phyloP scores from a whole-genome alignment of 768 basidiomycete genomes.

The Podaxis sp. region DNA sequence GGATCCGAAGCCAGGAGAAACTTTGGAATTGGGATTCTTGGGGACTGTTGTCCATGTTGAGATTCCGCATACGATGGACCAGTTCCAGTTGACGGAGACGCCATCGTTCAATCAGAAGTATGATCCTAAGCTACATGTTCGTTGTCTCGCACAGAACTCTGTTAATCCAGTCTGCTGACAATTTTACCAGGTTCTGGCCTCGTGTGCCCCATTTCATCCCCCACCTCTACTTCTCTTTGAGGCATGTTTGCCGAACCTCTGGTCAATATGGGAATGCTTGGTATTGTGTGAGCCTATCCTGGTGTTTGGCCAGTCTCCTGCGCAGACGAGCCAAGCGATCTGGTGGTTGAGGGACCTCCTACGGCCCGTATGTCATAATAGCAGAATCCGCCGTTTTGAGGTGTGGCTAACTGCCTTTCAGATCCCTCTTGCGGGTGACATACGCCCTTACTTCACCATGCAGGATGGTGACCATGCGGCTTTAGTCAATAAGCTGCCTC shows the following conservation, averaged over 20 bases:
- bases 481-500: constrained; percentile 80
- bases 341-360: constrained; percentile 91
- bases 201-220: constrained; percentile 52
- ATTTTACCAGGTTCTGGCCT: constrained; percentile 59
- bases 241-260: constrained; percentile 59
- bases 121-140: constrained; percentile 22
- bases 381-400: not conserved
- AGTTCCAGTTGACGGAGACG: constrained; percentile 65
- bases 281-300: constrained; percentile 88
- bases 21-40: constrained; percentile 78
- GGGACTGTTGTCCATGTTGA: constrained; percentile 71
- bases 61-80: constrained; percentile 63
- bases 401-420: constrained; percentile 21
- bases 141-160: not conserved
- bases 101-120: constrained; percentile 47
- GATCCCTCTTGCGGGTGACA: constrained; percentile 82
- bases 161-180: not conserved
- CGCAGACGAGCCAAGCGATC: constrained; percentile 79
- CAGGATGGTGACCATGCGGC: constrained; percentile 81
- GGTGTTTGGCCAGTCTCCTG: constrained; percentile 74
- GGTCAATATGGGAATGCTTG: constrained; percentile 93
- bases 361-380: constrained; percentile 56
- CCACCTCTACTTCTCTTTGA: constrained; percentile 60
- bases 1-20: constrained; percentile 61
- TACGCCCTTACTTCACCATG: constrained; percentile 94